Evolutionary conservation across 768 basidiomycete genomes (phyloP), one percentile per base, ranked within the genome.

Genomic region (Boletus sp.): DNA sequence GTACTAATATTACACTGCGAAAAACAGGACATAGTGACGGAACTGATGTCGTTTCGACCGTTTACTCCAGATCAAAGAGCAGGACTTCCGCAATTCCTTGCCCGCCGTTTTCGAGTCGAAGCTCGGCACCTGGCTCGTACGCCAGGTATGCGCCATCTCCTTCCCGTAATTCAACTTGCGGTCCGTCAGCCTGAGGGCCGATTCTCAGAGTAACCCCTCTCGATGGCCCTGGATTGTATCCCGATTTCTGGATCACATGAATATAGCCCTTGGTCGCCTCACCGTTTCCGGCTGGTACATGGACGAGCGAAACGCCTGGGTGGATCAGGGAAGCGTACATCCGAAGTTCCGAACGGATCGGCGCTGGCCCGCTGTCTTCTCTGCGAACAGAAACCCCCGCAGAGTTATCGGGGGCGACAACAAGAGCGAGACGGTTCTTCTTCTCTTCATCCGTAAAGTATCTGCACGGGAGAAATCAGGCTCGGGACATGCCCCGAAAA

Each of bases 401-500:
- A 0, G 78, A 68, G 14, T 72, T 77, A 8, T 83, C 74, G 0
- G 93, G 91, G 0, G 90, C 95, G 30, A 98, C 93, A 44, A 97
- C 74, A 27, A 75, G 75, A 5, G 75, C 84, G 74, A 90, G 83
- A 42, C 78, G 79, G 68, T 93, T 83, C 56, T 70, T 76, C 76
- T 98, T 98, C 64, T 90, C 84, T 11, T 77, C 85, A 61, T 97
- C 93, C 8, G 82, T 74, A 70, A 94, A 95, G 67, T 91, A 81
- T 14, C 84, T 80, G 30, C 6, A 35, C 9, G 17, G 21, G 9
- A 33, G 3, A 10, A 15, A 43, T 51, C 23, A 17, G 11, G 30
- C 1, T 21, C 17, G 4, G 13, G 17, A 32, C 21, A n/a, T n/a
- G 15, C 11, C 15, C 15, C 17, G 13, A 11, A 39, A n/a, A 38